A percentile compares a stretch with the other conserved stretches of the same genome.
phyloP scores from a whole-genome alignment of 2,329 filamentous ascomycete species.

The Juglanconis sp. region DNA sequence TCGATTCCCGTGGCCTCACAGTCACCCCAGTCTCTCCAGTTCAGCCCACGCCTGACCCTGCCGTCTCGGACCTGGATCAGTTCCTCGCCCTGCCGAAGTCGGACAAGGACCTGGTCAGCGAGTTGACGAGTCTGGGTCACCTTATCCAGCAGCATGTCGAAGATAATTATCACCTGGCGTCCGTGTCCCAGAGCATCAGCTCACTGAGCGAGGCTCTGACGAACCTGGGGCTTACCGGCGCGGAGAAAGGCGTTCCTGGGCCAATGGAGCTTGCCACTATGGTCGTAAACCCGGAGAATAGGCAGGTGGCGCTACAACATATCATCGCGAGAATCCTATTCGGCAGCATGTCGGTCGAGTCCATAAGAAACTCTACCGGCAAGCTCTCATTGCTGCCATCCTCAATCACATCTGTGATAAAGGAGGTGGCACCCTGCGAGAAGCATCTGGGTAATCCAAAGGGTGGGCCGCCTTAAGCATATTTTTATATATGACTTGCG shows the following conservation, averaged over 20 bases:
- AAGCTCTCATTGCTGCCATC: slow-evolving; percentile 35
- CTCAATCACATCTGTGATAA: slow-evolving; percentile 29
- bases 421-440: slow-evolving; percentile 28
- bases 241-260: not conserved
- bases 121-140: slow-evolving; percentile 31
- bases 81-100: slow-evolving; percentile 35
- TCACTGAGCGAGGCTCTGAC: slow-evolving; percentile 24
- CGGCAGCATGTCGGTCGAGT: slow-evolving; percentile 29
- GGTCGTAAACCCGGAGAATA: slow-evolving; percentile 30
- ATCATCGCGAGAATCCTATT: slow-evolving; percentile 35
- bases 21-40: slow-evolving; percentile 16
- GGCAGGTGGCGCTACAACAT: slow-evolving; percentile 33
- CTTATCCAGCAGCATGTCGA: slow-evolving; percentile 40
- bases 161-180: slow-evolving; percentile 33
- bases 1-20: slow-evolving; percentile 1
- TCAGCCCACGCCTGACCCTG: not conserved
- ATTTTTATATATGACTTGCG: no score
- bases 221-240: slow-evolving; percentile 26
- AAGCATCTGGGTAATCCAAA: slow-evolving; percentile 22
- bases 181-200: slow-evolving; percentile 19
- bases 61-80: slow-evolving; percentile 25
- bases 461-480: slow-evolving; percentile 25
- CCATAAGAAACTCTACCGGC: slow-evolving; percentile 15
- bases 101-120: slow-evolving; percentile 32
- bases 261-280: slow-evolving; percentile 25